Evolutionary conservation across 345 rosid genomes (phyloP), one percentile per base, ranked within the genome.

Genomic region (Camelina laxa): DNA sequence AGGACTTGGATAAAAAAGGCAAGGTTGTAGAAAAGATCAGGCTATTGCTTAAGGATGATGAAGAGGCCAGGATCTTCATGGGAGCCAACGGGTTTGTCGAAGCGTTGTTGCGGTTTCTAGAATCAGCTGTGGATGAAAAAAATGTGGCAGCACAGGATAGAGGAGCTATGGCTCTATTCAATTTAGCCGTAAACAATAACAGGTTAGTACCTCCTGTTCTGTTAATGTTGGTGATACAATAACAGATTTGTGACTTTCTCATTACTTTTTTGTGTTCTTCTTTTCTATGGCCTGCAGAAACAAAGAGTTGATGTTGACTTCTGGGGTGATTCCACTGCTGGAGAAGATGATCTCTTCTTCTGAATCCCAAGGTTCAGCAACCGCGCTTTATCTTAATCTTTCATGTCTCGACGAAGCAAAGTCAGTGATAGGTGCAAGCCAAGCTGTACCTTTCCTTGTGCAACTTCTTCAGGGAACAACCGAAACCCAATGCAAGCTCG

Each of bases 151-250:
- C 94, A 60, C 89, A 87, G 79, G 94, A 85, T 62, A 75, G 78
- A 56, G 99, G 97, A 65, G 94, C 98, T 38, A 86, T 96, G 99
- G 94, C 99, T 75, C 84, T 96, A 14, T 96, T 96, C 77, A 96
- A 96, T 83, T 89, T 96, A 69, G 94, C 94, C 4, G 98, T 96
- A 80, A 89, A 90, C 82, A 96, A 92, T 77, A 89, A 91, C 89
- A 92, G 98, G 99, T 95, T 73, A 15, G 87, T 73, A 42, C 24
- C 63, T 79, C 51, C 1, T 54, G 51, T 59, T 69, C 1, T 54
- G 62, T 65, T 59, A 7, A 47, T 50, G 65, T 42, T 64, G n/a
- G 48, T 65, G 33, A 10, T 51, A 44, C 60, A 38, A 24, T 19
- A 22, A 59, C 24, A 19, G 11, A 31, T 41, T 24, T 50, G 54